Percentiles rank a stretch among this genome's conserved stretches.
phyloP scores from a whole-genome alignment of 2,329 filamentous ascomycete genomes.

The Alternaria postmessia region DNA sequence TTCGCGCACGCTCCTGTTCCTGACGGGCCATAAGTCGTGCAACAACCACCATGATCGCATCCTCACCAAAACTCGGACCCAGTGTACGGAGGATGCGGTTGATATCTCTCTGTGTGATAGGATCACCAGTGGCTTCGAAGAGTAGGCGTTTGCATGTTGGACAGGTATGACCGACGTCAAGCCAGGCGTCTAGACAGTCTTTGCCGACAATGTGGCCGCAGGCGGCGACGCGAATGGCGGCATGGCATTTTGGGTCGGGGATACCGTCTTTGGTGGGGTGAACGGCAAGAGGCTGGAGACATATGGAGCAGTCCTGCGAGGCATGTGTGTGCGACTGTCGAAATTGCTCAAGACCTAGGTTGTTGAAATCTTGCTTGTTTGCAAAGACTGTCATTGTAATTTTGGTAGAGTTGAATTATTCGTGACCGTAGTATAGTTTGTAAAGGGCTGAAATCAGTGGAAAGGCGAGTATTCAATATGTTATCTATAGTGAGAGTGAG shows the following conservation, averaged over 20 bases:
- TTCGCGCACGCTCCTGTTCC: conserved; percentile 5
- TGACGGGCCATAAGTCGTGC: conserved; percentile 11
- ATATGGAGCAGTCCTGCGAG: conserved; percentile 30
- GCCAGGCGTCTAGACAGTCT: conserved; percentile 29
- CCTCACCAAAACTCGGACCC: neutral
- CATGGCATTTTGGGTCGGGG: conserved; percentile 9
- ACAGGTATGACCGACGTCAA: conserved; percentile 28
- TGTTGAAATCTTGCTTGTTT: conserved; percentile 21
- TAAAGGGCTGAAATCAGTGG: neutral
- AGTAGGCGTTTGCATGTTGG: conserved; percentile 29
- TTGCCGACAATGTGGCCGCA: conserved; percentile 31
- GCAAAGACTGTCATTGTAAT: conserved; percentile 24
- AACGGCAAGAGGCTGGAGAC: conserved; percentile 19
- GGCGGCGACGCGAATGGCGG: conserved; percentile 23
- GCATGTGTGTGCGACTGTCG: conserved; percentile 14
- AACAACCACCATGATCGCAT: conserved; percentile 7
- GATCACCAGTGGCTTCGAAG: conserved; percentile 15
- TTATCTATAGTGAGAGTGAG: neutral
- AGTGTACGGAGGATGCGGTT: conserved; percentile 4
- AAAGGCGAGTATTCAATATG: neutral
- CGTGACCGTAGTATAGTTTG: neutral
- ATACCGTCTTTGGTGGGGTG: neutral
- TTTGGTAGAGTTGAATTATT: neutral
- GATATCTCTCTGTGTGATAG: conserved; percentile 20
- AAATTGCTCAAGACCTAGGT: conserved; percentile 19